These are phyloP conservation scores for Neonectria neomacrospora DNA, from an alignment of 2,329 filamentous ascomycete genomes.

Conservation along the genomic window DNA sequence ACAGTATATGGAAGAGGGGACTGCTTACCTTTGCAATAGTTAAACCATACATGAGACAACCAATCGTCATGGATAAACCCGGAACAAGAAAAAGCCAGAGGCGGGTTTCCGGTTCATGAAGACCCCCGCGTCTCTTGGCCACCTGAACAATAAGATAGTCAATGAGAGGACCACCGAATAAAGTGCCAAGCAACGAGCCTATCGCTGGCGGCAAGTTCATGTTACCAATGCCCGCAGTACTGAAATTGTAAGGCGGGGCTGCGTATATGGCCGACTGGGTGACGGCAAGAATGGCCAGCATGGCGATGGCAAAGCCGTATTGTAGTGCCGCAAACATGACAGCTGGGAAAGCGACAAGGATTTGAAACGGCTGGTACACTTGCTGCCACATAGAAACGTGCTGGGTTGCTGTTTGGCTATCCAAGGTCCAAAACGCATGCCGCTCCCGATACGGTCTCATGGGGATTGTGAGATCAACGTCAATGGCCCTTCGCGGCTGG, in stretches of 20 bases:
- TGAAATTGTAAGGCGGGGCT: slow-evolving; percentile 29
- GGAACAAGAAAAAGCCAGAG: slow-evolving; percentile 33
- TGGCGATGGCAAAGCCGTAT: slow-evolving; percentile 31
- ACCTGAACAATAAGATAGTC: slow-evolving; percentile 33
- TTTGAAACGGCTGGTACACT: slow-evolving; percentile 18
- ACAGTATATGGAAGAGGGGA: rapidly evolving
- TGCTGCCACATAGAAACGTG: background rate
- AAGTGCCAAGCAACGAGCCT: slow-evolving; percentile 20
- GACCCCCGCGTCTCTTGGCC: slow-evolving; percentile 27
- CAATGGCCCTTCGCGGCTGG: background rate
- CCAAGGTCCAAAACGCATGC: slow-evolving; percentile 13
- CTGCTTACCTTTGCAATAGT: slow-evolving; percentile 28
- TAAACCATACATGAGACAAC: slow-evolving; percentile 35
- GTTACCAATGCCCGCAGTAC: slow-evolving; percentile 28
- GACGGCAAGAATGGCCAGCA: slow-evolving; percentile 34
- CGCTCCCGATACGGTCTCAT: slow-evolving; percentile 20
- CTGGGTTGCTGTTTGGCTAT: slow-evolving; percentile 11
- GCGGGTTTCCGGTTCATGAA: slow-evolving; percentile 36
- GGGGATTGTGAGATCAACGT: slow-evolving; percentile 15
- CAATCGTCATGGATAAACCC: slow-evolving; percentile 29
- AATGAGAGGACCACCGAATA: slow-evolving; percentile 27
- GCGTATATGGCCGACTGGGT: slow-evolving; percentile 25
- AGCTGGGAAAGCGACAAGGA: slow-evolving; percentile 15
- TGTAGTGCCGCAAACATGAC: slow-evolving; percentile 26
- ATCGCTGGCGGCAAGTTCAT: slow-evolving; percentile 38